phyloP scores from a whole-genome alignment of 768 basidiomycete genomes.

The Collybia sordida region DNA sequence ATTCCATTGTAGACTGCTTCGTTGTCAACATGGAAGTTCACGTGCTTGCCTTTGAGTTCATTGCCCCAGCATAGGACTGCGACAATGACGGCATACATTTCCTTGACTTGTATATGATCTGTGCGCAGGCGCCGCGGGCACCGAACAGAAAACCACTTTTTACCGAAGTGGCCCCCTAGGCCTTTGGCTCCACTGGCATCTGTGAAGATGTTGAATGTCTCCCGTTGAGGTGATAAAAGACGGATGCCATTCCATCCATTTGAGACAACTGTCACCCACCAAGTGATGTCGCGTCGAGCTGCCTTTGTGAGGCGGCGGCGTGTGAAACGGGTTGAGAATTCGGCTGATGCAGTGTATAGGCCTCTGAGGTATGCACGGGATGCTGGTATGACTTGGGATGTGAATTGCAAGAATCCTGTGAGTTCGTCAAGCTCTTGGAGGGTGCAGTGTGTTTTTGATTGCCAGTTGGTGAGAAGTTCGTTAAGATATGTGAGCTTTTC shows the following conservation, averaged over 20 bases:
- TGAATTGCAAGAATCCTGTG: constrained; percentile 31
- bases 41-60: constrained; percentile 18
- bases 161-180: constrained; percentile 20
- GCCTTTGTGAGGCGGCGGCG: constrained; percentile 20
- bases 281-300: constrained; percentile 22
- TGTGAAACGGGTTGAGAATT: constrained; percentile 19
- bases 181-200: constrained; percentile 33
- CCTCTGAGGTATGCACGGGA: constrained; percentile 25
- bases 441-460: constrained; percentile 9
- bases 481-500: constrained; percentile 27
- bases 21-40: constrained; percentile 29
- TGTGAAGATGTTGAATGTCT: constrained; percentile 20
- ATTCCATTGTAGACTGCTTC: constrained; percentile 20
- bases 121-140: constrained; percentile 19
- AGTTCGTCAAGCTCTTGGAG: constrained; percentile 29
- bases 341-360: constrained; percentile 25
- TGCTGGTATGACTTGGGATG: constrained; percentile 30
- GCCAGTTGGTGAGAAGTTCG: constrained; percentile 22
- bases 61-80: constrained; percentile 28
- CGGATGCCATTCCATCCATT: constrained; percentile 31
- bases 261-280: constrained; percentile 26
- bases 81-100: constrained; percentile 27
- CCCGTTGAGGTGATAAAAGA: constrained; percentile 10
- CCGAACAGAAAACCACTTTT: constrained; percentile 22
- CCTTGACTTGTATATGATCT: constrained; percentile 32